These are phyloP conservation scores for Entomortierella beljakovae DNA, from an alignment of 192 early-diverging fungal species.

Conservation along the genomic window DNA sequence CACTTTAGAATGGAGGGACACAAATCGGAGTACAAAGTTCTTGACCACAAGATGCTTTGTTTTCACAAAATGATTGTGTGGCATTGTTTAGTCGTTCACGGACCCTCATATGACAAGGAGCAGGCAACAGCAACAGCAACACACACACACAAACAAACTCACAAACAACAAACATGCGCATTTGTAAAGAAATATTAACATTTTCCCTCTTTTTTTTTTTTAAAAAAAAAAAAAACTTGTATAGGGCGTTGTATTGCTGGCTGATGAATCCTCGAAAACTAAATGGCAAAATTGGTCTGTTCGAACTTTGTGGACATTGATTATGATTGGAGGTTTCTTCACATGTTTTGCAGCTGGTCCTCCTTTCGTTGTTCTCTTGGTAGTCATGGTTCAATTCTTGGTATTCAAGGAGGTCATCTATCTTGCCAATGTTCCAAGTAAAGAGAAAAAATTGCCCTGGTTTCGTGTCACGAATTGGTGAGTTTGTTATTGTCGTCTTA, in stretches of 20 bases:
- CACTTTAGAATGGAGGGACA: too few species aligned
- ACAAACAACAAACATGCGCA: neutral
- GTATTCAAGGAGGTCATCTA: slow-evolving; percentile 95
- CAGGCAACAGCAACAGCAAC: too few species aligned
- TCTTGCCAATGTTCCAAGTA: slow-evolving; percentile 83
- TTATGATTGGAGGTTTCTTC: slow-evolving; percentile 92
- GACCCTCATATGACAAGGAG: too few species aligned
- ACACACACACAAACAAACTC: too few species aligned
- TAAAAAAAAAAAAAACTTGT: too few species aligned
- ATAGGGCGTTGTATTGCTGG: slow-evolving; percentile 55
- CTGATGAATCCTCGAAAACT: slow-evolving; percentile 56
- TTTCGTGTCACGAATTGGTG: slow-evolving; percentile 90
- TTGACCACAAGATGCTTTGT: too few species aligned
- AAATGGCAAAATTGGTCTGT: slow-evolving; percentile 88
- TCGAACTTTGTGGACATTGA: slow-evolving; percentile 84
- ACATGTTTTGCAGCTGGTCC: slow-evolving; percentile 81
- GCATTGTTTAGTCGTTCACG: too few species aligned
- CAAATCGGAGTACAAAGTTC: too few species aligned
- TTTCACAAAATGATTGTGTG: too few species aligned
- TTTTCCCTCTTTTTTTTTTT: neutral
- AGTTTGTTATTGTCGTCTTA: neutral
- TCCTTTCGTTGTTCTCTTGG: slow-evolving; percentile 84
- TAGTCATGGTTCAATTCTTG: slow-evolving; percentile 82
- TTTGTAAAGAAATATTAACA: neutral
- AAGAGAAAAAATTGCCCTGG: slow-evolving; percentile 90